These are phyloP conservation scores for Flaveria floridana DNA, from an alignment of 140 eudicot species.

Conservation along the genomic window DNA sequence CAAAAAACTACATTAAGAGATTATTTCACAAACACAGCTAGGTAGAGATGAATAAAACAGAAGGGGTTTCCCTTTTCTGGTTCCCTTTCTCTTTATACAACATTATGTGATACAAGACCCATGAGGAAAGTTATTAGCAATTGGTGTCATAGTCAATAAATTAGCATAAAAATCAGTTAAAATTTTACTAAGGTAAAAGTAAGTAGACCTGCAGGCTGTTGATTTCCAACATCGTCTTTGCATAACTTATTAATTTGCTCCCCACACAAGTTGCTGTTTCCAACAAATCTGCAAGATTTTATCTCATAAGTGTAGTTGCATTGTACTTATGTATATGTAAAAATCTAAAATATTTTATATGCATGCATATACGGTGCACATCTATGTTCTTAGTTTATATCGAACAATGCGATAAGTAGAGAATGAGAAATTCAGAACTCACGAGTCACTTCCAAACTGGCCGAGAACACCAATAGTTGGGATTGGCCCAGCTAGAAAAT, in stretches of 20 bases:
- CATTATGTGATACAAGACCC: not conserved
- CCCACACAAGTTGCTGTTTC: slow-evolving; percentile 87
- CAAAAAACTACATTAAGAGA: not conserved
- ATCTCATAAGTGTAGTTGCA: slow-evolving; percentile 19
- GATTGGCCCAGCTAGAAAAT: slow-evolving; percentile 76
- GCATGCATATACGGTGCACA: not conserved
- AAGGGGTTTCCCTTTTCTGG: not conserved
- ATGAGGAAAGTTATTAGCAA: slow-evolving; percentile 13
- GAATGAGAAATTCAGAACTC: slow-evolving; percentile 40
- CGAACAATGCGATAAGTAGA: slow-evolving; percentile 6
- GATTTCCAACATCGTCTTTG: slow-evolving; percentile 53
- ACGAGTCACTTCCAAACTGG: slow-evolving; percentile 70
- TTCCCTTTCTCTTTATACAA: not conserved
- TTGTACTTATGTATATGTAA: not conserved
- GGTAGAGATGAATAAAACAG: slow-evolving; percentile 3
- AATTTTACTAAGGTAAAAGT: slow-evolving; percentile 1
- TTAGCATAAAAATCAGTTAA: slow-evolving; percentile 8
- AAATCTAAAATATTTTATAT: not conserved
- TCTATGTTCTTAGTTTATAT: slow-evolving; percentile 1
- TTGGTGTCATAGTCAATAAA: slow-evolving; percentile 9
- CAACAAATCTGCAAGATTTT: slow-evolving; percentile 60
- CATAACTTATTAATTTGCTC: slow-evolving; percentile 57
- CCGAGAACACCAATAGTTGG: slow-evolving; percentile 74
- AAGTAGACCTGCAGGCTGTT: slow-evolving; percentile 40
- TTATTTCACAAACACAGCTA: not conserved